A percentile compares a stretch with the other conserved stretches of the same genome.
Conservation (phyloP, 495 filamentous ascomycete genomes). For the Friedmanniomyces endolithicus region DNA sequence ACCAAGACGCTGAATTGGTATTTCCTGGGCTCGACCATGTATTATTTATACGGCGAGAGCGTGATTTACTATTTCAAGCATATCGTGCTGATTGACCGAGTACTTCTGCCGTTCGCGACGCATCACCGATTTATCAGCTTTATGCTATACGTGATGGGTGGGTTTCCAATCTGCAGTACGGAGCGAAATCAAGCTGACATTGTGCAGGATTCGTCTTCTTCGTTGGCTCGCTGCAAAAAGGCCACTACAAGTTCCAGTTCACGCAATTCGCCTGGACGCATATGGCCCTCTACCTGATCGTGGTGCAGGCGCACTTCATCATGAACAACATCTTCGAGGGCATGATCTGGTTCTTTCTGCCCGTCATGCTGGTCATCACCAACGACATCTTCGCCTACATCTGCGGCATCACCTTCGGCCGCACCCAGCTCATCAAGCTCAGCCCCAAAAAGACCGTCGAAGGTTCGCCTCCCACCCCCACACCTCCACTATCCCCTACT, state of each 20-base stretch:
- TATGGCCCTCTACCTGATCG: slow-evolving; percentile 96
- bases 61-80: slow-evolving; percentile 99
- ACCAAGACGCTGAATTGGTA: slow-evolving; percentile 98
- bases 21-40: slow-evolving; percentile 96
- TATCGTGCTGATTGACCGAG: slow-evolving; percentile 85
- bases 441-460: slow-evolving; percentile 99
- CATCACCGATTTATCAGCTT: slow-evolving; percentile 99
- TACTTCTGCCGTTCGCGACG: slow-evolving; percentile 83
- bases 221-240: slow-evolving; percentile 86
- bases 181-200: background rate
- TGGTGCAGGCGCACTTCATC: slow-evolving; percentile 96
- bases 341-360: slow-evolving; percentile 99
- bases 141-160: slow-evolving; percentile 91
- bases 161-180: slow-evolving; percentile 17
- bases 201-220: slow-evolving; percentile 90
- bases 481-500: background rate
- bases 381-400: slow-evolving; percentile 99
- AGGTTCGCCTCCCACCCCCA: slow-evolving; percentile 28
- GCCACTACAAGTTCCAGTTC: slow-evolving; percentile 96
- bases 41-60: slow-evolving; percentile 95
- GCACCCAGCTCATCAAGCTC: slow-evolving; percentile 93
- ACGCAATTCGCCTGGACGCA: slow-evolving; percentile 99
- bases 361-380: slow-evolving; percentile 86
- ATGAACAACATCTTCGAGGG: slow-evolving; percentile 99
- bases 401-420: slow-evolving; percentile 91